Evolutionary conservation across 371 early-diverging fungal genomes (phyloP), one percentile per base, ranked within the genome.

Genomic region (Neoconidiobolus thromboides): DNA sequence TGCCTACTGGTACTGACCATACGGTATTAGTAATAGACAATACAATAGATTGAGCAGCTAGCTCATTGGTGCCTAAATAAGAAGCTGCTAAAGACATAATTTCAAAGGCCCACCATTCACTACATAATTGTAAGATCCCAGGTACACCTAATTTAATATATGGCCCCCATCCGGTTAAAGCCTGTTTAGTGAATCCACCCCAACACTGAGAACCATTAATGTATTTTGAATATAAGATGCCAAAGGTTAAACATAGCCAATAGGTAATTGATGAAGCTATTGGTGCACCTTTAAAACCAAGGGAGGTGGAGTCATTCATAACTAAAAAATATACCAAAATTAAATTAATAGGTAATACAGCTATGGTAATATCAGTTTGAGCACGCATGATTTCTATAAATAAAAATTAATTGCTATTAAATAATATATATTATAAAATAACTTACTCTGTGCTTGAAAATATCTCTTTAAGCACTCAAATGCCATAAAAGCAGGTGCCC

Each of bases 201-300:
- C 91, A 94, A 1, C 79, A 76, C 26, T 75, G 73, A n/a, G 72
- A 68, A 0, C 91, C 92, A 12, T 76, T 70, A 50, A 87, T 70
- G 63, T 68, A 81, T 44, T 66, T 62, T 40, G 81, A 75, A 57
- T 92, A 93, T 6, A 75, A 39, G 3, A 83, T 40, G 1, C 84
- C 64, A 3, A 84, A 57, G 1, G 71, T 37, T 38, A 84, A 69
- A 68, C 84, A 77, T 55, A 86, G 64, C 78, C 80, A 82, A 67
- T 87, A 83, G 10, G 86, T 83, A 43, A 86, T 66, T 12, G 77
- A 71, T 0, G 85, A 83, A 7, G 89, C 92, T 2, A 89, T 62
- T 0, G 93, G 91, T 0, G 92, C 88, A 26, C 95, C 93, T 48
- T 83, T 78, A 58, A 81, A 84, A 5, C 93, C 93, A 36, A 90